Evolutionary conservation across 225 moss, liverwort and hornwort genomes (phyloP), one percentile per base, ranked within the genome.

Genomic region (Polytrichum formosum): DNA sequence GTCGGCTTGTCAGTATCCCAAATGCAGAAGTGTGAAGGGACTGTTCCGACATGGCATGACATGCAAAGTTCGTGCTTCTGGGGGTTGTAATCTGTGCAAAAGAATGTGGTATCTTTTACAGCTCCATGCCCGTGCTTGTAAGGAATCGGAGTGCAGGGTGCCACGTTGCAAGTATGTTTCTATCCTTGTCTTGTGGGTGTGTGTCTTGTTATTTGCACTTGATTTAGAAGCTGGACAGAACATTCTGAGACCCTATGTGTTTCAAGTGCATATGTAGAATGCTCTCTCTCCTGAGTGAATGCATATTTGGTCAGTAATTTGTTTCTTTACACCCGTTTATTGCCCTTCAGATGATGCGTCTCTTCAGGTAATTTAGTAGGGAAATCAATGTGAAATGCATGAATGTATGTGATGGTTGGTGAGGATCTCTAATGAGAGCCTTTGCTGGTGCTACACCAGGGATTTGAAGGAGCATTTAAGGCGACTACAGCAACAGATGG

Each of bases 101-200:
- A 82, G 92, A 80, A 97, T 97, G 94, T 97, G 97, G 97, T 94
- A 94, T 66, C 87, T 97, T 62, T 80, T 97, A 65, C 97, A 97
- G 80, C 84, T 94, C 76, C 97, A 97, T 81, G 97, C 97, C 33
- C 89, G 97, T 72, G 92, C 97, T 69, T 97, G 97, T 76, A 97
- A 97, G 80, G 94, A 97, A 72, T 89, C 97, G 25, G 94, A 90
- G 30, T 97, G 97, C 78, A 88, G 82, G 64, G 97, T 97, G 25
- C 97, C 97, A 30, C 97, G 97, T 74, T 97, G 97, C 97, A 97
- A 91, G 97, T 97, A 91, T 82, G 89, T 68, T 18, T 37, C 70
- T 74, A 35, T 31, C 71, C 54, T 66, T 72, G 28, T 55, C 27
- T 22, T n/a, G 58, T 58, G 58, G 37, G 46, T 46, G 46, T 46